Evolutionary conservation across 768 basidiomycete genomes (phyloP), one percentile per base, ranked within the genome.

Genomic region (Termitomyces eurrhizus): DNA sequence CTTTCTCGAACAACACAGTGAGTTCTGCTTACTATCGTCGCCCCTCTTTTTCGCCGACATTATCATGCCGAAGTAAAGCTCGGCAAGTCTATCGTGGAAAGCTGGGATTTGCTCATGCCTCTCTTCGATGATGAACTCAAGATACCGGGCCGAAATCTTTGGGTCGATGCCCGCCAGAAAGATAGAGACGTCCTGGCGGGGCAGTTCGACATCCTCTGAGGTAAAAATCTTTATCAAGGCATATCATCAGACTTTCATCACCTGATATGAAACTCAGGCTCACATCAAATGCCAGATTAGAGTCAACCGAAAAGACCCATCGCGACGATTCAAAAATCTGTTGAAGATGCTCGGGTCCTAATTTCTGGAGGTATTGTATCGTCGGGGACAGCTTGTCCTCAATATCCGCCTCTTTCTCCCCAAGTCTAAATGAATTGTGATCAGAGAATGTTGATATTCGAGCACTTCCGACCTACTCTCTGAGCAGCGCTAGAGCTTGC

Each of bases 181-280:
- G 60, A 87, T 81, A 12, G 88, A 86, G 4, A 97, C 93, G 0
- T 79, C 79, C 36, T 82, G 78, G 2, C 87, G 83, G 24, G 97
- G 95, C 18, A 98, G 81, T 60, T 96, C 94, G 7, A 90, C 90
- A 60, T 98, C 95, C 68, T 98, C 96, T 0, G 95, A 94, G 2
- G 89, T 93, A 69, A 98, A 99, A 45, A 99, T 93, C 94, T 97
- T 45, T 2, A 37, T 65, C 2, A 12, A 13, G 8, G 26, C 36
- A 33, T 21, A 45, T 21, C 24, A 45, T 21, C 24, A 58, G n/a
- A 33, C 37, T 14, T 54, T 1, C 32, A 29, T 12, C 14, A 60
- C 9, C 0, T 24, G 57, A 26, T 24, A 24, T n/a, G 13, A 3
- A 33, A 50, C 6, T 14, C 33, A 44, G 11, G 57, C 70, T 37